Percentiles rank a stretch among this genome's conserved stretches.
These are phyloP conservation scores for Prototheca wickerhamii DNA, from an alignment of 163 green algal species.

Conservation along the genomic window DNA sequence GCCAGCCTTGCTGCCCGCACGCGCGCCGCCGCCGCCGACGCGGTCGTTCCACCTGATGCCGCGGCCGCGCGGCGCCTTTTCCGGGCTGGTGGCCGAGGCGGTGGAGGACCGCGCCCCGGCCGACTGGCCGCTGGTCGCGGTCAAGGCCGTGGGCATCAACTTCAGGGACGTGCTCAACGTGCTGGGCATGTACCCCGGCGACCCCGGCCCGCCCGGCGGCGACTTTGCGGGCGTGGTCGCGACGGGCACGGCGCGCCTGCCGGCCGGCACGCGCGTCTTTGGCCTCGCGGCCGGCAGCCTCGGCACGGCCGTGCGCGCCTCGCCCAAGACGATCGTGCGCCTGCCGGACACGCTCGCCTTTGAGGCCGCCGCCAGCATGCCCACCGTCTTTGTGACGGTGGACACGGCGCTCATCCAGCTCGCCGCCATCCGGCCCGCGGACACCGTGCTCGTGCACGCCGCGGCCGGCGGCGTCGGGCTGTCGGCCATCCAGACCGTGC, in stretches of 20 bases:
- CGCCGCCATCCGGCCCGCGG: constrained; percentile 5
- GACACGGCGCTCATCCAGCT: constrained; percentile 26
- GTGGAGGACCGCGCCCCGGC: neutral
- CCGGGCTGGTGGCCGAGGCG: constrained; percentile 23
- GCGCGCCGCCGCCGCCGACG: neutral
- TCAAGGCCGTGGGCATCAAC: constrained; percentile 74
- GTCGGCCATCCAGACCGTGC: constrained; percentile 52
- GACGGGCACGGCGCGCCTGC: constrained; percentile 7
- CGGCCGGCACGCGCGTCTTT: constrained; percentile 46
- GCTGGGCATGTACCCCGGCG: constrained; percentile 73
- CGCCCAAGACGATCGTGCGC: constrained; percentile 33
- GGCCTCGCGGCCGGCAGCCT: constrained; percentile 68
- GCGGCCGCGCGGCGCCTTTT: constrained; percentile 28
- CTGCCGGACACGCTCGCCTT: constrained; percentile 35
- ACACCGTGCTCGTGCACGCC: constrained; percentile 60
- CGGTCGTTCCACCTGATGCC: constrained; percentile 28
- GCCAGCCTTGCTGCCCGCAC: constrained; percentile 8
- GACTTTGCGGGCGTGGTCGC: constrained; percentile 66
- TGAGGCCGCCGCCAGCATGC: constrained; percentile 36
- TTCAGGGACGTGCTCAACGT: constrained; percentile 67
- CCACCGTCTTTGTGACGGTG: constrained; percentile 50
- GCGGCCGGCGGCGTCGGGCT: constrained; percentile 71
- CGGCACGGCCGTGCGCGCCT: constrained; percentile 43
- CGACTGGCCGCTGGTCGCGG: constrained; percentile 11
- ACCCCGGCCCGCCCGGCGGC: constrained; percentile 66